phyloP scores from a whole-genome alignment of 164 flowering plant species.

The Vitis riparia region DNA sequence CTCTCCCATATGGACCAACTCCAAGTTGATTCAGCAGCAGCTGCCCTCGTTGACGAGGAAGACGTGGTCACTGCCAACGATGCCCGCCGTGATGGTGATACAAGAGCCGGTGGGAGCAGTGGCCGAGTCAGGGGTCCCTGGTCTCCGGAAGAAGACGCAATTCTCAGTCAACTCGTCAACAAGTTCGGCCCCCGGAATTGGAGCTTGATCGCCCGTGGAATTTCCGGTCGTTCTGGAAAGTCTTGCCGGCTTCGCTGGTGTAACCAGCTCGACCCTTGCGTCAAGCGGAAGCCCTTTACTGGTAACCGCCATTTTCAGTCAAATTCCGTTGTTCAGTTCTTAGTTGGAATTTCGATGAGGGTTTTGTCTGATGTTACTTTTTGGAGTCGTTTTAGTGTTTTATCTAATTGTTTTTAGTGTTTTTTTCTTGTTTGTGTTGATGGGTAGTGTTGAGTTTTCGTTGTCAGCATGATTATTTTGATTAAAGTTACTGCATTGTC shows the following conservation, averaged over 20 bases:
- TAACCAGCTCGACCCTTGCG: conserved; percentile 62
- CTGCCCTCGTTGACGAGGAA: not conserved
- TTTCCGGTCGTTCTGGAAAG: conserved; percentile 59
- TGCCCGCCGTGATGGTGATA: conserved; percentile 15
- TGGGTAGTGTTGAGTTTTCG: not conserved
- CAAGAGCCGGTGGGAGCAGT: not conserved
- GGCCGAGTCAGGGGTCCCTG: conserved; percentile 48
- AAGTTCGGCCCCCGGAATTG: conserved; percentile 61
- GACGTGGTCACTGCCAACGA: conserved; percentile 12
- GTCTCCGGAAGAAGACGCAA: conserved; percentile 57
- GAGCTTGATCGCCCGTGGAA: conserved; percentile 55
- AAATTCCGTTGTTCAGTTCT: not conserved
- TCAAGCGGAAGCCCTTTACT: conserved; percentile 73
- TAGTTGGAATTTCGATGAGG: not conserved
- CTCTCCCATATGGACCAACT: no score
- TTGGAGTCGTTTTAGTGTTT: no score
- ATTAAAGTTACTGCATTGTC: not conserved
- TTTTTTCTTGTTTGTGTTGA: not conserved
- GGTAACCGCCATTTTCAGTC: conserved; percentile 28
- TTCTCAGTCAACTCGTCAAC: conserved; percentile 34
- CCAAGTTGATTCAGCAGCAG: not conserved
- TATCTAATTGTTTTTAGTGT: not conserved
- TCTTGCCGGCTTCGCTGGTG: conserved; percentile 61
- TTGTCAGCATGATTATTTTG: not conserved
- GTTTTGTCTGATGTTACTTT: not conserved